phyloP scores from a whole-genome alignment of 108 stramenopile genomes.

The Pseudonitzschia multiseries region DNA sequence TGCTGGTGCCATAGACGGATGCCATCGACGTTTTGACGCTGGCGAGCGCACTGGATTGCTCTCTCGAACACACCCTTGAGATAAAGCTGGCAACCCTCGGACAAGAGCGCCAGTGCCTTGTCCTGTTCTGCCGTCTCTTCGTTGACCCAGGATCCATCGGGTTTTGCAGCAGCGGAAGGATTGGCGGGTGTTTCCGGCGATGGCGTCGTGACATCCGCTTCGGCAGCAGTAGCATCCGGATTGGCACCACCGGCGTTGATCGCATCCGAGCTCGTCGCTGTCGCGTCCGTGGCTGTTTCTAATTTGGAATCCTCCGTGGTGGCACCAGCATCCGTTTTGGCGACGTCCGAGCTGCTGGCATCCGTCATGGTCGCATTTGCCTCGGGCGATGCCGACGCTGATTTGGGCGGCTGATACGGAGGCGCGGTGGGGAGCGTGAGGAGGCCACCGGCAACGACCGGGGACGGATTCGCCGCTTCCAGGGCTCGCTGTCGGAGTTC shows the following conservation, averaged over 20 bases:
- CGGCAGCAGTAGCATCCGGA: not conserved
- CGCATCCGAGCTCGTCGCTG: not conserved
- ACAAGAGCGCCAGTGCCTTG: conserved; percentile 59
- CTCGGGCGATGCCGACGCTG: not conserved
- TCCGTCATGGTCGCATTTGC: not conserved
- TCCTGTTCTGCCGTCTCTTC: conserved; percentile 77
- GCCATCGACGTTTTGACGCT: conserved; percentile 80
- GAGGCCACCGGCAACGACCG: conserved; percentile 36
- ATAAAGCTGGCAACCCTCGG: conserved; percentile 69
- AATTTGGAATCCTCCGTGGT: too few species aligned
- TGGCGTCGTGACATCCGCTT: not conserved
- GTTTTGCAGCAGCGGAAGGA: not conserved
- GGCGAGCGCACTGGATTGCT: conserved; percentile 66
- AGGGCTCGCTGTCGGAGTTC: conserved; percentile 43
- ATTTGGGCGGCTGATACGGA: not conserved
- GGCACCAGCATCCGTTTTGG: too few species aligned
- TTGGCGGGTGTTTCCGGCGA: too few species aligned
- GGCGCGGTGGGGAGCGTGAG: conserved; percentile 21
- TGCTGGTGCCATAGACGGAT: conserved; percentile 82
- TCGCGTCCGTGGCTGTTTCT: not conserved
- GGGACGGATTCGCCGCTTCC: conserved; percentile 24
- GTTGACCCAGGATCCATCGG: conserved; percentile 60
- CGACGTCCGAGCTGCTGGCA: not conserved
- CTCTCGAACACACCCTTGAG: conserved; percentile 65
- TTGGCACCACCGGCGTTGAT: not conserved